A percentile compares a stretch with the other conserved stretches of the same genome.
phyloP scores from a whole-genome alignment of 352 stramenopile species.

The Globisporangium emineosum region DNA sequence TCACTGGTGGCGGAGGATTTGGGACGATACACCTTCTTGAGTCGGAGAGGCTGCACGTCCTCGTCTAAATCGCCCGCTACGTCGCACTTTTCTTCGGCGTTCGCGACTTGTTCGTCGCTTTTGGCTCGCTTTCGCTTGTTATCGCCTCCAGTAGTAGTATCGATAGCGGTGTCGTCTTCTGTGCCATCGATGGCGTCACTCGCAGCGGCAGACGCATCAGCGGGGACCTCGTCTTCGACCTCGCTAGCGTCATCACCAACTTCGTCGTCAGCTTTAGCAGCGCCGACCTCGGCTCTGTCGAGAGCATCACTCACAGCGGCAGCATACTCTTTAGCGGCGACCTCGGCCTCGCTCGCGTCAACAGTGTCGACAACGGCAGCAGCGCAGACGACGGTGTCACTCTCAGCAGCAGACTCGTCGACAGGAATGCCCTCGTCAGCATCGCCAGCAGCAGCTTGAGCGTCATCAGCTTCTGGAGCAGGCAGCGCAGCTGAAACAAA shows the following conservation, averaged over 20 bases:
- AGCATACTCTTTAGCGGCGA: neutral
- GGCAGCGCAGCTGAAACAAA: neutral
- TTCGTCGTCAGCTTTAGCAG: neutral
- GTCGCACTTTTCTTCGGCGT: neutral
- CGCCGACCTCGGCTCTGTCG: neutral
- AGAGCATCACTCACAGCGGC: neutral
- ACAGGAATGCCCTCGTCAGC: neutral
- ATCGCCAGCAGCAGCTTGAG: neutral
- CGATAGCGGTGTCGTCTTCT: neutral
- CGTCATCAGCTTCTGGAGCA: neutral
- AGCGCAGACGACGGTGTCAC: neutral
- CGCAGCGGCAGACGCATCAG: neutral
- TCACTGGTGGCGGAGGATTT: neutral
- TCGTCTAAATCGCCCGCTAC: neutral
- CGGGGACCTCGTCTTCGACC: neutral
- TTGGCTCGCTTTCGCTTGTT: conserved; percentile 16
- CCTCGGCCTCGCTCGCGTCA: neutral
- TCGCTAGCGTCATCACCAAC: neutral
- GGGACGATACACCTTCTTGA: conserved; percentile 7
- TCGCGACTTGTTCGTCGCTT: neutral
- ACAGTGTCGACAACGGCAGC: neutral
- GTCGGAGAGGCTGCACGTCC: conserved; percentile 9
- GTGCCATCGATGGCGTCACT: neutral
- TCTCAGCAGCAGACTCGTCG: neutral
- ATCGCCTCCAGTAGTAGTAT: neutral